Percentiles rank a stretch among this genome's conserved stretches.
Evolutionary conservation across 139 green algal species (phyloP).

Genomic region (Pleodorina starrii): DNA sequence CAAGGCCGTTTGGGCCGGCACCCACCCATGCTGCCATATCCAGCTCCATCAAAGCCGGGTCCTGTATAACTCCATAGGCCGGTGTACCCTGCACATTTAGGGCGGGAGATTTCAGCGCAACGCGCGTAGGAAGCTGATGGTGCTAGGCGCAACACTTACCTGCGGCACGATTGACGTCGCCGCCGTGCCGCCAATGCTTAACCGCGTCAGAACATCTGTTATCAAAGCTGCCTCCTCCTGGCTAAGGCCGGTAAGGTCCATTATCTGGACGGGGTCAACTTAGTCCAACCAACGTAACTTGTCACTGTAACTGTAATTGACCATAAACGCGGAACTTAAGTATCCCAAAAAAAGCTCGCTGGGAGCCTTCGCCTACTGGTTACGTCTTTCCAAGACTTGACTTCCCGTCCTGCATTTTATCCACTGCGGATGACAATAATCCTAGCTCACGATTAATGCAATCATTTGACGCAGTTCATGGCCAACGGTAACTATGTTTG

Average conservation of each 20-base stretch:
- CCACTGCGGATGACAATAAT: no score
- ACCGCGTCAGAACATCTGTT: conserved; percentile 12
- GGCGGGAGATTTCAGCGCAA: no score
- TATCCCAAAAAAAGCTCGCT: no score
- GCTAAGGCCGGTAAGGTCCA: no score
- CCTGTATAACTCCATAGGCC: not conserved
- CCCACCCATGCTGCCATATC: conserved; percentile 5
- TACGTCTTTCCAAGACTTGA: no score
- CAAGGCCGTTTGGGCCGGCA: not conserved
- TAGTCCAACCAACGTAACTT: not conserved
- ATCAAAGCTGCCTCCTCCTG: conserved; percentile 31
- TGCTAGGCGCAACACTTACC: not conserved
- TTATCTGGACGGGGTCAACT: no score
- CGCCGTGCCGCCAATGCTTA: not conserved
- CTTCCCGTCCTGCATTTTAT: no score
- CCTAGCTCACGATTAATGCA: no score
- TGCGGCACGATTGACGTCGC: not conserved
- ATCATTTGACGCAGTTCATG: no score
- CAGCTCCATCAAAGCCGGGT: not conserved
- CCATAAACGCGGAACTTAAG: no score
- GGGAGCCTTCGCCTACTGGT: no score
- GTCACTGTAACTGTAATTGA: not conserved
- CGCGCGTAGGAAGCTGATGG: not conserved
- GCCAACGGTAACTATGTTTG: no score
- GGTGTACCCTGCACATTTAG: not conserved